Evolutionary conservation across 148 eudicot species (phyloP).

Genomic region (Rhododendron henanense): DNA sequence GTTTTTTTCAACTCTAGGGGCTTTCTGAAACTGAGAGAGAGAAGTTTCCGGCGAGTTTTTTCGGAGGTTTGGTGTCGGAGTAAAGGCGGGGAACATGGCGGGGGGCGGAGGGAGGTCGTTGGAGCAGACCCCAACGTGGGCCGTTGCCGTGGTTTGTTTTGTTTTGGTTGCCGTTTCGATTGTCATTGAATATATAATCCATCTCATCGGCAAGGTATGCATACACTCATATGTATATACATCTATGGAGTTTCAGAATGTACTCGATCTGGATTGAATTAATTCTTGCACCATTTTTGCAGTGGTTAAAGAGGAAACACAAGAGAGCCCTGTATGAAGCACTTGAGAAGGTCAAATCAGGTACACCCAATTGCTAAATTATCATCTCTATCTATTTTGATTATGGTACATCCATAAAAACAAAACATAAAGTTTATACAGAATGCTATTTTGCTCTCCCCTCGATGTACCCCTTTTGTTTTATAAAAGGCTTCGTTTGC

Average conservation of each 20-base stretch:
- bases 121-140: constrained; percentile 60
- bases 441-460: no score
- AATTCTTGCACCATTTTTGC: constrained; percentile 3
- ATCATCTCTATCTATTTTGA: background rate
- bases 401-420: no score
- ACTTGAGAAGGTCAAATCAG: constrained; percentile 53
- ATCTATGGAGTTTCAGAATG: background rate
- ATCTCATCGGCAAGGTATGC: constrained; percentile 38
- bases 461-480: no score
- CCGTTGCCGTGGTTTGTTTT: constrained; percentile 44
- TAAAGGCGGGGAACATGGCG: constrained; percentile 14
- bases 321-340: constrained; percentile 43
- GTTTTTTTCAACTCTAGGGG: background rate
- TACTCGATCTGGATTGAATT: no score
- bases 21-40: no score
- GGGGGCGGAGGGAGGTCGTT: constrained; percentile 27
- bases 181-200: constrained; percentile 42
- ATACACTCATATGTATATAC: background rate
- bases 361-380: background rate
- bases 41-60: background rate
- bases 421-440: no score
- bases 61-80: background rate
- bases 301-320: constrained; percentile 47
- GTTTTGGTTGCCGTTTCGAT: constrained; percentile 39
- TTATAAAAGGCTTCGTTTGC: no score